A percentile compares a stretch with the other conserved stretches of the same genome.
phyloP scores from a whole-genome alignment of 169 alveolate genomes.

The Plasmodium ovale region DNA sequence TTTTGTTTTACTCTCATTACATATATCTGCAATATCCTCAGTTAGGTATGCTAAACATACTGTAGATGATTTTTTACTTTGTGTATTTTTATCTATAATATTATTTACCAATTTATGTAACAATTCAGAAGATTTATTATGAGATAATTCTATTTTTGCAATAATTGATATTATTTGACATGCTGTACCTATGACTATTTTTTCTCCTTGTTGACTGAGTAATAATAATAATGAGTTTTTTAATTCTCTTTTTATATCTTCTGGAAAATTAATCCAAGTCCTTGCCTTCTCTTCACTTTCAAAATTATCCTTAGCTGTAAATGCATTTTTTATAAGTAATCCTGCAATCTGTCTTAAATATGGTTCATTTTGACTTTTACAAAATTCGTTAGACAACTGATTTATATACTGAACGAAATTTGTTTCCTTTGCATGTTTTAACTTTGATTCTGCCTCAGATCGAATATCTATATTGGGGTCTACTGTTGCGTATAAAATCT shows the following conservation, averaged over 20 bases:
- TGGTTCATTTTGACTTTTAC: slow-evolving; percentile 81
- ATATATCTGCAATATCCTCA: slow-evolving; percentile 87
- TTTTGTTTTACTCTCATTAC: slow-evolving; percentile 81
- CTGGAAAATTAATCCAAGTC: slow-evolving; percentile 82
- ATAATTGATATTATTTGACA: slow-evolving; percentile 90
- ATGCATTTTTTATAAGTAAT: slow-evolving; percentile 86
- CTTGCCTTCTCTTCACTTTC: slow-evolving; percentile 85
- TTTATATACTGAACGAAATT: slow-evolving; percentile 84
- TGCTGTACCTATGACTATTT: slow-evolving; percentile 86
- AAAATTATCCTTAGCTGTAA: slow-evolving; percentile 83
- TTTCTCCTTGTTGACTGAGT: slow-evolving; percentile 84
- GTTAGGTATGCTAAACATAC: slow-evolving; percentile 87
- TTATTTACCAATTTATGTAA: slow-evolving; percentile 83
- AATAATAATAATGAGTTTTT: slow-evolving; percentile 81
- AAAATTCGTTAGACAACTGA: slow-evolving; percentile 83
- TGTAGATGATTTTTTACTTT: slow-evolving; percentile 86
- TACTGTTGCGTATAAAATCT: slow-evolving; percentile 80
- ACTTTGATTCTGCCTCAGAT: slow-evolving; percentile 82
- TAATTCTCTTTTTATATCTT: slow-evolving; percentile 81
- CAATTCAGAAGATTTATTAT: slow-evolving; percentile 90
- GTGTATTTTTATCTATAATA: slow-evolving; percentile 85
- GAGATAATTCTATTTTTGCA: slow-evolving; percentile 88
- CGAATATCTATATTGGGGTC: slow-evolving; percentile 81
- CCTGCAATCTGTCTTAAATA: slow-evolving; percentile 90
- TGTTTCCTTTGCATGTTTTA: slow-evolving; percentile 79